Percentiles rank a stretch among this genome's conserved stretches.
These are phyloP conservation scores for Cercospora sp. DNA, from an alignment of 2,329 filamentous ascomycete species.

Conservation along the genomic window DNA sequence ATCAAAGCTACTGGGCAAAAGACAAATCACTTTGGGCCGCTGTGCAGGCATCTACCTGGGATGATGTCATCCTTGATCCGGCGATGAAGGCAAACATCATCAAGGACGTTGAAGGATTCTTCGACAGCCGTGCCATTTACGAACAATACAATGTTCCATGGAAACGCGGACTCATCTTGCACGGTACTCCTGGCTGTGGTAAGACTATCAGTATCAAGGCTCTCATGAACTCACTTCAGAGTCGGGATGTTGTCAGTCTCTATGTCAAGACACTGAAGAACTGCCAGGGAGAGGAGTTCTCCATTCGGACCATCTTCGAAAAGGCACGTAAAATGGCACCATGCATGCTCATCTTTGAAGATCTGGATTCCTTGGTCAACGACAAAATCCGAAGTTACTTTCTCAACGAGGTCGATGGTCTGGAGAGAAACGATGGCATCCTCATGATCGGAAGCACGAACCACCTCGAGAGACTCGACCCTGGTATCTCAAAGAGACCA, in stretches of 20 bases:
- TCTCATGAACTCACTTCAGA: constrained; percentile 43
- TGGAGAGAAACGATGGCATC: constrained; percentile 69
- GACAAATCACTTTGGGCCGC: constrained; percentile 42
- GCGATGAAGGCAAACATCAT: constrained; percentile 47
- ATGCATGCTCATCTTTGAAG: constrained; percentile 70
- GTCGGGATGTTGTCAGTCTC: constrained; percentile 41
- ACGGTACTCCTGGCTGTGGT: constrained; percentile 48
- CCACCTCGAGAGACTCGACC: constrained; percentile 63
- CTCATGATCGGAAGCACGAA: constrained; percentile 54
- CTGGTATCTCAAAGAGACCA: constrained; percentile 63
- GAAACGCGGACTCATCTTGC: constrained; percentile 47
- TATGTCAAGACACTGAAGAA: constrained; percentile 47
- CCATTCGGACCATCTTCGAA: constrained; percentile 57
- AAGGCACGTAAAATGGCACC: constrained; percentile 64
- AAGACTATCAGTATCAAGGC: constrained; percentile 50
- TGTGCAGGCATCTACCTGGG: constrained; percentile 46
- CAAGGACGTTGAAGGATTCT: constrained; percentile 44
- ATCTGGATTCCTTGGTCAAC: constrained; percentile 66
- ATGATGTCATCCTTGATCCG: constrained; percentile 50
- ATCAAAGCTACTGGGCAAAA: constrained; percentile 44
- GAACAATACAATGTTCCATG: constrained; percentile 50
- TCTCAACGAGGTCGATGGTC: constrained; percentile 68
- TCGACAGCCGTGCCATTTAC: constrained; percentile 42
- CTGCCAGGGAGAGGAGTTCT: constrained; percentile 38
- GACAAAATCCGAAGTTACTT: constrained; percentile 65